Base-by-base conservation (phyloP, 78 protist genomes). In the Cyanophora paradoxa region DNA sequence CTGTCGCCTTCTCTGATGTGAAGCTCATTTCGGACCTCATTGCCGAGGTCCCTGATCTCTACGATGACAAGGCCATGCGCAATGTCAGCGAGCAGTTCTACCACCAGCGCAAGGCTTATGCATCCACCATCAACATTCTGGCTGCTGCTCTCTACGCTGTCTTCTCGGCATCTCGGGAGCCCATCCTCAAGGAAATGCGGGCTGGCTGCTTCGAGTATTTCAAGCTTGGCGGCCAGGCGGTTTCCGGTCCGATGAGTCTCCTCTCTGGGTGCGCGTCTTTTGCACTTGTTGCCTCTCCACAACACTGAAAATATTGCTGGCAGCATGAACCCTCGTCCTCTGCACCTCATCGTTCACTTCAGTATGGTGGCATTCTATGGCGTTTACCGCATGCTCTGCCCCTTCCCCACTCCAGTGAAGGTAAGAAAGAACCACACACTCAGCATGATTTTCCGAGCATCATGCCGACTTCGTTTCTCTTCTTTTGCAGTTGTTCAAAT, bases 121-220 rank as follows among this genome's bases (percentile, higher is more conserved):
- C 48, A 3, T 28, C 24, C 42, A 3, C 8, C 33, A 69, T 66
- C 34, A 76, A 76, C 42, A 30, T 65, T 22, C 81, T 76, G 17
- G 74, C 81, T 16, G 5, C 44, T 37, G 81, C 81, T 11, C 81
- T 76, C 28, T 76, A 76, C 67, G 62, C 3, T 7, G 58, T 76
- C 31, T 76, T 76, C 26, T 6, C 62, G 4, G 81, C 80, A 10
- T 8, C n/a, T n/a, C n/a, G n/a, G n/a, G 54, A 24, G 42, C 24
- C 4, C 4, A 3, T 50, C 10, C 20, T 2, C 31, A 44, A 44
- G 24, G 44, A 41, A 22, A 62, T 87, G 17, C n/a, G n/a, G n/a
- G n/a, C n/a, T n/a, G 91, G 84, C 3, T 87, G 91, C 79, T 76
- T 87, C 19, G 81, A 71, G 22, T 87, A 87, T 39, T 50, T 87